Conservation (phyloP, 73 alveolate genomes). For the Tetrahymena elliotti region DNA sequence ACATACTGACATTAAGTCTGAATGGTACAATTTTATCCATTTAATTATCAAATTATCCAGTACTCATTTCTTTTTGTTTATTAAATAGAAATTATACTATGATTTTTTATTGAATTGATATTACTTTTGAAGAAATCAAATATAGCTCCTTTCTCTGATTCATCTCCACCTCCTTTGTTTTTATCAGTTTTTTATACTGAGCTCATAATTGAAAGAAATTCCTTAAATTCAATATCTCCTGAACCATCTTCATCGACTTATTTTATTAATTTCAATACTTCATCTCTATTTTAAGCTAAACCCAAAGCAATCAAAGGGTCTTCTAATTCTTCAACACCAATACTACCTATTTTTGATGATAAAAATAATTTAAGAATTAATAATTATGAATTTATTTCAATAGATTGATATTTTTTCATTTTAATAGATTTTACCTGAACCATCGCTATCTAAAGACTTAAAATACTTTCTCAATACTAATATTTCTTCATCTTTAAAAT, state of each 20-base stretch:
- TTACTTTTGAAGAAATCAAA: constrained; percentile 55
- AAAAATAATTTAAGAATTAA: neutral
- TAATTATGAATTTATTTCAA: neutral
- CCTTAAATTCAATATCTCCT: constrained; percentile 79
- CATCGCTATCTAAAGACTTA: constrained; percentile 69
- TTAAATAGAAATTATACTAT: neutral
- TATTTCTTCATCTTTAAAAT: constrained; percentile 48
- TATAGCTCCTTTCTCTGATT: constrained; percentile 37
- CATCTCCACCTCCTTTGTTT: constrained; percentile 37
- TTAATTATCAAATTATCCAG: constrained; percentile 28
- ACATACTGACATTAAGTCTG: constrained; percentile 43
- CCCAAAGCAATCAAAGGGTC: constrained; percentile 93
- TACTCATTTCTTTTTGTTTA: constrained; percentile 23
- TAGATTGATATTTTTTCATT: neutral
- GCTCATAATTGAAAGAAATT: constrained; percentile 79
- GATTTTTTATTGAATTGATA: neutral
- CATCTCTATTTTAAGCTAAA: constrained; percentile 70
- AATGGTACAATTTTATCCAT: constrained; percentile 48
- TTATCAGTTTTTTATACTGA: constrained; percentile 45
- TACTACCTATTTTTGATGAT: constrained; percentile 21
- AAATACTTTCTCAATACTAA: constrained; percentile 56
- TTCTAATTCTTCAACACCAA: constrained; percentile 86
- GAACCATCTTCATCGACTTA: constrained; percentile 87
- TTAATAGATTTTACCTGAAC: constrained; percentile 46
- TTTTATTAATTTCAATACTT: constrained; percentile 67